Evolutionary conservation across 2,329 filamentous ascomycete genomes (phyloP).

Genomic region (Cladosporium sp.): DNA sequence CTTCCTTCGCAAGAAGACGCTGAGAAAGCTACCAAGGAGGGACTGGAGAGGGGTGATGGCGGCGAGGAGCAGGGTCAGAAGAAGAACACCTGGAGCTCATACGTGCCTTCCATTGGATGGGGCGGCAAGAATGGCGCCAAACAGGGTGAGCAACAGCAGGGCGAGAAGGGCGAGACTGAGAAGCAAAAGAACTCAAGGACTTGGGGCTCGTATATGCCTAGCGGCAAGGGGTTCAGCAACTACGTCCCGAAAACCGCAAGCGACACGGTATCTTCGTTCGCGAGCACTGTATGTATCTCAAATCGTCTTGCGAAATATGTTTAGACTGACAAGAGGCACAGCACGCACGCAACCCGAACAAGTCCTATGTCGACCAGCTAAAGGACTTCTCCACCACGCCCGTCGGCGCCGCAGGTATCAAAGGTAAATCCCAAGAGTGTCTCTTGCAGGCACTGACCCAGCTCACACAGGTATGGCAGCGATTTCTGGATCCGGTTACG

Average conservation of each 20-base stretch:
- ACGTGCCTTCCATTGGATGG: conserved; percentile 26
- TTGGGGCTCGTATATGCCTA: conserved; percentile 51
- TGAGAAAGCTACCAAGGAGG: conserved; percentile 34
- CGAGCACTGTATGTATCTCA: conserved; percentile 35
- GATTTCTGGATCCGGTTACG: conserved; percentile 49
- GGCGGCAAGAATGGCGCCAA: conserved; percentile 26
- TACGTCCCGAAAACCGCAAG: conserved; percentile 48
- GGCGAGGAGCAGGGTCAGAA: conserved; percentile 21
- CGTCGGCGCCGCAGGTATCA: conserved; percentile 47
- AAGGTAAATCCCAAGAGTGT: conserved; percentile 20
- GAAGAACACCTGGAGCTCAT: conserved; percentile 36
- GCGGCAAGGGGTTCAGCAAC: conserved; percentile 49
- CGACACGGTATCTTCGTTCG: conserved; percentile 45
- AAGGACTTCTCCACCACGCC: conserved; percentile 53
- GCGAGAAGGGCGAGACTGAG: conserved; percentile 32
- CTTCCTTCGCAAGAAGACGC: conserved; percentile 39
- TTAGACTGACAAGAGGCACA: conserved; percentile 18
- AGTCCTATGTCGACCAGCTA: conserved; percentile 51
- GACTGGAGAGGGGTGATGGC: conserved; percentile 22
- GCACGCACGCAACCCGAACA: conserved; percentile 49
- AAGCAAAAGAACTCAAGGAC: conserved; percentile 40
- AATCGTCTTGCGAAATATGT: neutral
- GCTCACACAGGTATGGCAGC: conserved; percentile 37
- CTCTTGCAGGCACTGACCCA: conserved; percentile 27
- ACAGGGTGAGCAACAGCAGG: conserved; percentile 15